A percentile compares a stretch with the other conserved stretches of the same genome.
phyloP scores from a whole-genome alignment of 2,329 filamentous ascomycete species.

The Catunica adiposa region DNA sequence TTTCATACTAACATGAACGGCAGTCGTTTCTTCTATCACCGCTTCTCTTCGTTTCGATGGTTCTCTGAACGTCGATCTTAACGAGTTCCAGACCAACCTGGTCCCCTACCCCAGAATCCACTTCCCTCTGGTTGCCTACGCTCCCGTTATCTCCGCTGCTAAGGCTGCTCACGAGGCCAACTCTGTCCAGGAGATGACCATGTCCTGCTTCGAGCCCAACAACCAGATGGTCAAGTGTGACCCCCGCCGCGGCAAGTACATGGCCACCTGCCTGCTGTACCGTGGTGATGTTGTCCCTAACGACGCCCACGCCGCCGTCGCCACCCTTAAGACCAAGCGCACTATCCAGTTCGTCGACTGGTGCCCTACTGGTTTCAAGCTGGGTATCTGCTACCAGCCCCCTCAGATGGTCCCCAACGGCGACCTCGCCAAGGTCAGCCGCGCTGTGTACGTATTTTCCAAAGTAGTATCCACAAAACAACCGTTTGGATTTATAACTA shows the following conservation, averaged over 20 bases:
- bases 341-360: constrained; percentile 99
- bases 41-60: constrained; percentile 96
- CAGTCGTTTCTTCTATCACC: constrained; percentile 95
- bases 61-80: constrained; percentile 96
- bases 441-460: constrained; percentile 64
- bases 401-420: constrained; percentile 92
- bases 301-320: constrained; percentile 82
- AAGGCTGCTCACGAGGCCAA: constrained; percentile 97
- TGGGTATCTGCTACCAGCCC: constrained; percentile 99
- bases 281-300: constrained; percentile 96
- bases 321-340: constrained; percentile 96
- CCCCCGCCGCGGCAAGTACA: constrained; percentile 97
- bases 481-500: neutral
- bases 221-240: constrained; percentile 99
- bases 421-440: constrained; percentile 93
- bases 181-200: constrained; percentile 95
- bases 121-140: constrained; percentile 95
- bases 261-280: constrained; percentile 96
- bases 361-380: constrained; percentile 99
- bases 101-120: constrained; percentile 98
- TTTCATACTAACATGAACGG: constrained; percentile 19
- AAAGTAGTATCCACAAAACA: neutral
- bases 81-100: constrained; percentile 99
- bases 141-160: constrained; percentile 82
- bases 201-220: constrained; percentile 98